Evolutionary conservation across 2,329 filamentous ascomycete genomes (phyloP), one percentile per base, ranked within the genome.

Genomic region (Trichoderma sp.): DNA sequence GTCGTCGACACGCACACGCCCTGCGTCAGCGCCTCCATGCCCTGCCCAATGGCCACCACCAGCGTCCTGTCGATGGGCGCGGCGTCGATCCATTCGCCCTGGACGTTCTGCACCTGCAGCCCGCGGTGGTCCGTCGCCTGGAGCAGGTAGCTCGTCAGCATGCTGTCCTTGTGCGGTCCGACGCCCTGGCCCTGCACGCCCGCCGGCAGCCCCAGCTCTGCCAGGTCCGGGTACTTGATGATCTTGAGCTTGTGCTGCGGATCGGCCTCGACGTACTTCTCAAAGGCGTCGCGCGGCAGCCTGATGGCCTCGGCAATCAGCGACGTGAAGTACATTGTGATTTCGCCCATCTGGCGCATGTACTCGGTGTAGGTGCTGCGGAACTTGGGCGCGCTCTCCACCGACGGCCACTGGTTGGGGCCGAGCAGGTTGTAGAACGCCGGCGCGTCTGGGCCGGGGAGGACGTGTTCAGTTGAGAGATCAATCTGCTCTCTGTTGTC

Each of bases 401-500:
- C 77, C 0, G 88, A 86, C 0, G 93, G 93, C 93, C 93, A 97
- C 81, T 95, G 92, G 76, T 89, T 90, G 1, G 88, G 92, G n/a
- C 88, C 90, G 10, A 92, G 84, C 18, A 96, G 85, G 78, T 95
- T 92, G 76, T 92, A 84, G 78, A 94, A 91, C 1, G 87, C 81
- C 1, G 93, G 93, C 37, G 89, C 87, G 28, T 80, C 81, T 0
- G 89, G 83, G 1, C 79, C 80, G 0, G 91, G 92, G 1, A 90
- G 60, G 0, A 89, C 83, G 74, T 96, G 92, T 64, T 92, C 89
- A 0, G 93, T 96, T 0, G 91, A 93, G 63, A 97, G 86, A 78
- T 97, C 93, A 71, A 96, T 90, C 77, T 97, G 93, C 78, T 97
- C 93, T 63, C 93, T 86, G 82, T 94, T 91, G 80, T 97, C 93